These are phyloP conservation scores for Anthracocystis setariae DNA, from an alignment of 1,284 basidiomycete genomes.

Conservation along the genomic window DNA sequence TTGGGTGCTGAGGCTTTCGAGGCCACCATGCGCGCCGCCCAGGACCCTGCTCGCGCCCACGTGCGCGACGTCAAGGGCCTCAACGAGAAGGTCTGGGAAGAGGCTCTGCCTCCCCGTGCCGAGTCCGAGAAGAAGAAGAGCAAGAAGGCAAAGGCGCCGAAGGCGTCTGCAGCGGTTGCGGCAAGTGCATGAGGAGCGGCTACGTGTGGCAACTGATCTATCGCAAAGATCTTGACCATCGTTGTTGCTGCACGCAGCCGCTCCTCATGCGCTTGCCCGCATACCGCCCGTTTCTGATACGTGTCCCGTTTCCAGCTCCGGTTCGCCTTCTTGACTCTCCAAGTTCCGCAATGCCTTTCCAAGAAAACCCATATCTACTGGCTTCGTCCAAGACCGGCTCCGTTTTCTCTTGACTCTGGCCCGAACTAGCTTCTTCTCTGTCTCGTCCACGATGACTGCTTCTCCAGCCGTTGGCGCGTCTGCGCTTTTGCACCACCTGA, in stretches of 20 bases:
- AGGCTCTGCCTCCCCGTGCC: slow-evolving; percentile 47
- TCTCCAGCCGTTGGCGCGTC: slow-evolving; percentile 44
- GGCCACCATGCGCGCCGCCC: slow-evolving; percentile 52
- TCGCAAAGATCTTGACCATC: slow-evolving; percentile 7
- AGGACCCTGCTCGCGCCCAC: slow-evolving; percentile 48
- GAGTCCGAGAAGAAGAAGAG: slow-evolving; percentile 49
- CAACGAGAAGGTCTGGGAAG: slow-evolving; percentile 63
- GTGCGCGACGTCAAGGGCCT: slow-evolving; percentile 59
- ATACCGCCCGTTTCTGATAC: slow-evolving; percentile 20
- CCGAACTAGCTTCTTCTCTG: slow-evolving; percentile 6
- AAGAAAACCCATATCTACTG: slow-evolving; percentile 51
- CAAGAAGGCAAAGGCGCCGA: slow-evolving; percentile 49
- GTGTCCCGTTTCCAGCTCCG: slow-evolving; percentile 21
- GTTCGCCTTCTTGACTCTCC: slow-evolving; percentile 14
- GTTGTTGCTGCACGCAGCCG: slow-evolving; percentile 52
- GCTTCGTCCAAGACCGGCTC: slow-evolving; percentile 42
- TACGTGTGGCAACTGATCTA: slow-evolving; percentile 49
- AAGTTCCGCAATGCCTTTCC: slow-evolving; percentile 31
- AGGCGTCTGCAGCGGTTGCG: slow-evolving; percentile 38
- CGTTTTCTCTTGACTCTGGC: slow-evolving; percentile 30
- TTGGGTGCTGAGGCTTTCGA: slow-evolving; percentile 57
- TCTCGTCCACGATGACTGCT: slow-evolving; percentile 26
- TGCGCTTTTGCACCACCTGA: slow-evolving; percentile 26
- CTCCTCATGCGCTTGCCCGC: slow-evolving; percentile 42
- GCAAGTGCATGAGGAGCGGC: slow-evolving; percentile 52